phyloP scores from a whole-genome alignment of 768 basidiomycete genomes.

The Suillus luteus region DNA sequence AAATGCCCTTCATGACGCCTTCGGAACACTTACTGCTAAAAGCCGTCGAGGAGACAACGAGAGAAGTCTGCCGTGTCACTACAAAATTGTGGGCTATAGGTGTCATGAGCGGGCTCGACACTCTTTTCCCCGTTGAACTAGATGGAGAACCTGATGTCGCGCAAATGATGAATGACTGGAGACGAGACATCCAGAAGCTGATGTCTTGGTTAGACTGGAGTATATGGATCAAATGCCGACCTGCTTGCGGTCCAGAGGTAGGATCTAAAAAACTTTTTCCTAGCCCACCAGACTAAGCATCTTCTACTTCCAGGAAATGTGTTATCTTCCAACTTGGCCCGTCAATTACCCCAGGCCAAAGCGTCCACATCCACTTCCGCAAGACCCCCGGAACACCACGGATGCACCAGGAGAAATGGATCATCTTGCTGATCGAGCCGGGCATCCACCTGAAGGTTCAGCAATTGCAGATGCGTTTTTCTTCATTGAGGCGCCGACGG shows the following conservation, averaged over 20 bases:
- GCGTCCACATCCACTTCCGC: background rate
- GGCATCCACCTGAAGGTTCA: background rate
- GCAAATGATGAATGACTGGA: constrained; percentile 17
- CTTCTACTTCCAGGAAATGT: constrained; percentile 22
- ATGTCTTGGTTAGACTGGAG: constrained; percentile 28
- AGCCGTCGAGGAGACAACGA: constrained; percentile 18
- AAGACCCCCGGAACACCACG: no score
- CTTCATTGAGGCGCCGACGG: background rate
- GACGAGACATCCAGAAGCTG: constrained; percentile 10
- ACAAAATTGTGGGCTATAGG: constrained; percentile 24
- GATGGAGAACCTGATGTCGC: background rate
- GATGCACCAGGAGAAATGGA: background rate
- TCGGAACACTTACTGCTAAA: constrained; percentile 18
- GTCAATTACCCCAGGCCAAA: background rate
- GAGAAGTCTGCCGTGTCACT: constrained; percentile 22
- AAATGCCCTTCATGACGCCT: constrained; percentile 14
- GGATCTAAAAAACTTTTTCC: background rate
- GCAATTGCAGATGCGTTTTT: background rate
- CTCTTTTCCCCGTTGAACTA: background rate
- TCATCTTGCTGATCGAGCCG: background rate
- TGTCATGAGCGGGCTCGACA: constrained; percentile 17
- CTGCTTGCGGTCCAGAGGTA: constrained; percentile 22
- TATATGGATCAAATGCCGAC: constrained; percentile 25
- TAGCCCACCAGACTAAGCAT: background rate
- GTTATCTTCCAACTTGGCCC: constrained; percentile 32